Evolutionary conservation across 2,329 filamentous ascomycete genomes (phyloP), one percentile per base, ranked within the genome.

Genomic region (Sclerotinia trifoliorum): DNA sequence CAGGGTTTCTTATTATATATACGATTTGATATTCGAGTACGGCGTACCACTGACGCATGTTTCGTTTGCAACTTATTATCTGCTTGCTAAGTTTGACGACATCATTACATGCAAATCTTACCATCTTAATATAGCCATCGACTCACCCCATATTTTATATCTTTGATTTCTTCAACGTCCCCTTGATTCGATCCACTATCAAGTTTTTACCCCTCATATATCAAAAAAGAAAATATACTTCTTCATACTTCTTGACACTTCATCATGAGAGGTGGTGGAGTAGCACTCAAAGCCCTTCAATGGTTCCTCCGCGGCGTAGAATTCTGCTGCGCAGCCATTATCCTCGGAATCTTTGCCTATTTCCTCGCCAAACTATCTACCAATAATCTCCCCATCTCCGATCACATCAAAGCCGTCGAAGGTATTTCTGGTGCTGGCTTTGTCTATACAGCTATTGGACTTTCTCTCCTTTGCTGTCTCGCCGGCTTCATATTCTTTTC

Each of bases 311-410:
- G 94, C 73, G 80, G 85, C 72, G 80, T 97, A 68, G 87, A 92
- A 75, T 90, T 96, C 79, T 83, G 86, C 77, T 91, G 88, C 78
- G 84, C 90, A 11, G 87, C 84, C 69, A 84, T 96, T 73, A 85
- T 94, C 70, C 85, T 97, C 70, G 90, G 86, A 73, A 86, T 95
- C 75, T 94, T 90, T 83, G 89, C 88, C 62, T 97, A 96, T 83
- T 96, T 93, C 83, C 86, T 97, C 62, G 87, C 90, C 11, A 85
- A 90, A 11, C 85, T 94, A 19, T 78, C 85, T 70, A 86, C 89
- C 75, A 87, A 92, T 79, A 75, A 88, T 73, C 78, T 89, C 19
- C 68, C 76, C 68, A 93, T 94, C 72, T 82, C 85, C 24, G 86
- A 79, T 73, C 89, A 86, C 81, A 81, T 90, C 69, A 88, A 89